Evolutionary conservation across 306 rosid genomes (phyloP), one percentile per base, ranked within the genome.

Genomic region (Pyrus bretschneideri): DNA sequence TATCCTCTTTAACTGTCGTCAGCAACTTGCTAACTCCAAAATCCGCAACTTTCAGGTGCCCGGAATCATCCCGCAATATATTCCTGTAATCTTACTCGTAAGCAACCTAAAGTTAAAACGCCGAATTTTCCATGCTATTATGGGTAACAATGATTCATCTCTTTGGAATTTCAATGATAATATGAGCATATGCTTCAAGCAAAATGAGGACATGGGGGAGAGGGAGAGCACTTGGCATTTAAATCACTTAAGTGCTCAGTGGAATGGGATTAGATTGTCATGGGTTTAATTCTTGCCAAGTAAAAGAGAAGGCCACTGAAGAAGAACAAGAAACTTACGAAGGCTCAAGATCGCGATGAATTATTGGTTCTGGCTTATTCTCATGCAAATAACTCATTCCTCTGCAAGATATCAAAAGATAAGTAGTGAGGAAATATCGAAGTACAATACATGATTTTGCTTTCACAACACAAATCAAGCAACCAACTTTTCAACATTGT

Each of bases 331-430:
- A 62, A 44, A 83, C 98, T 86, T 87, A 94, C 97, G 98, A 89
- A 81, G 97, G 98, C 85, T 94, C 97, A 54, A 94, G 98, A 82
- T 94, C 98, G 42, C 98, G 96, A 81, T 94, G 98, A 86, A 94
- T 94, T 70, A 94, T 94, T 11, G 98, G 93, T 12, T 81, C 91
- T 40, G 98, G 98, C 80, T 92, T 94, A 80, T 33, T 33, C 83
- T 94, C 97, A 54, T 94, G 98, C 85, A 94, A 85, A 83, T 94
- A 94, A 82, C 80, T 91, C 90, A 94, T 89, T 79, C 98, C 98
- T 90, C 98, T 94, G 88, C 83, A 87, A 40, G 75, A 69, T 83
- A 80, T 81, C 60, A 69, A 81, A 70, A 61, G 60, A 65, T 21
- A 76, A 45, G 31, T 52, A 57, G 61, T 65, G 27, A 58, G 23